Evolutionary conservation across 2,329 filamentous ascomycete species (phyloP).

Genomic region (Fusarium incarnatum): DNA sequence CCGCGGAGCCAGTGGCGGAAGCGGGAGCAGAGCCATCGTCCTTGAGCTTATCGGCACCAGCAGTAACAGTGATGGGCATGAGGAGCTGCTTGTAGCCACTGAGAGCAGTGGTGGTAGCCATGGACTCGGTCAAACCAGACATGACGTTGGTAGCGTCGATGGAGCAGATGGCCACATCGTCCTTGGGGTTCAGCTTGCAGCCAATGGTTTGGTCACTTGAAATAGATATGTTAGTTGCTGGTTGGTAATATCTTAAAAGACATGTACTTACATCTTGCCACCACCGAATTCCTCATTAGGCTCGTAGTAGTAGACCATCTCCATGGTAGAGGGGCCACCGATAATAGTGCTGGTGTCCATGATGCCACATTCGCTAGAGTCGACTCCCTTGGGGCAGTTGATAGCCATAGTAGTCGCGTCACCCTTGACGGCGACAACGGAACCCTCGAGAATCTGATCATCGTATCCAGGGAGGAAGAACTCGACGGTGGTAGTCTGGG

Average conservation of each 20-base stretch:
- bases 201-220: slow-evolving; percentile 33
- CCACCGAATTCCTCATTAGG: slow-evolving; percentile 19
- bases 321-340: slow-evolving; percentile 29
- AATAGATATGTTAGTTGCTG: background rate
- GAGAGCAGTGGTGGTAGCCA: slow-evolving; percentile 4
- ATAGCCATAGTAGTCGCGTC: slow-evolving; percentile 49
- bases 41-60: slow-evolving; percentile 53
- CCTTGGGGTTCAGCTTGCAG: slow-evolving; percentile 46
- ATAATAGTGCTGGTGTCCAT: slow-evolving; percentile 45
- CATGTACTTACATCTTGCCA: slow-evolving; percentile 36
- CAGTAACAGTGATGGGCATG: slow-evolving; percentile 53
- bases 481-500: slow-evolving; percentile 46
- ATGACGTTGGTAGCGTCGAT: slow-evolving; percentile 2
- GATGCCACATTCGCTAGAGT: slow-evolving; percentile 45
- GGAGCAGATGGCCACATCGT: slow-evolving; percentile 44
- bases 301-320: background rate
- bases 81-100: slow-evolving; percentile 36
- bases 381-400: slow-evolving; percentile 39
- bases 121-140: background rate
- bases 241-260: background rate
- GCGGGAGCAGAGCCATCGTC: slow-evolving; percentile 14
- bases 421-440: slow-evolving; percentile 47
- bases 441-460: slow-evolving; percentile 43
- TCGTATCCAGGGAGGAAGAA: slow-evolving; percentile 47
- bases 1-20: slow-evolving; percentile 29